phyloP scores from a whole-genome alignment of 768 basidiomycete species.

The Termitomyces sp. region DNA sequence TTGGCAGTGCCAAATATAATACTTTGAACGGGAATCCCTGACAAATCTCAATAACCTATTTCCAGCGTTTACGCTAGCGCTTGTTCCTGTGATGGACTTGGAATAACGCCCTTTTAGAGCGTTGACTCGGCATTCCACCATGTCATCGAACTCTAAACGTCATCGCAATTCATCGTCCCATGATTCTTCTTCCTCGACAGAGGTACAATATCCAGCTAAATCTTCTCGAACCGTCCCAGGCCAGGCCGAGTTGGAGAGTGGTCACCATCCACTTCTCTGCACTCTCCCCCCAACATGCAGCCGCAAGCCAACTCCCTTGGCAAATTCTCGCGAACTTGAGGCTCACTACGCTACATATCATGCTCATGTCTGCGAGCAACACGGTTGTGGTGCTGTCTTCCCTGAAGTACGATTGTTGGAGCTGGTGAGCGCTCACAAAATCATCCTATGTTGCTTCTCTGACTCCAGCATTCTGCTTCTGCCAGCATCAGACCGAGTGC shows the following conservation, averaged over 20 bases:
- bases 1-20: slow-evolving; percentile 13
- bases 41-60: background rate
- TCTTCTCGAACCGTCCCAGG: slow-evolving; percentile 22
- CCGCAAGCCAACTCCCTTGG: slow-evolving; percentile 56
- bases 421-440: slow-evolving; percentile 51
- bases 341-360: slow-evolving; percentile 81
- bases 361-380: slow-evolving; percentile 73
- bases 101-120: background rate
- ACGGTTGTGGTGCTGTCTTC: slow-evolving; percentile 74
- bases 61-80: background rate
- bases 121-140: slow-evolving; percentile 1
- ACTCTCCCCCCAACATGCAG: slow-evolving; percentile 83
- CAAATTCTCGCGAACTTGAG: slow-evolving; percentile 66
- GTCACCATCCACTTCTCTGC: slow-evolving; percentile 48
- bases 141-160: slow-evolving; percentile 26
- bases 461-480: background rate
- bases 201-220: slow-evolving; percentile 19
- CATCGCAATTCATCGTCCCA: slow-evolving; percentile 32
- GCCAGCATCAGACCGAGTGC: slow-evolving; percentile 78
- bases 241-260: slow-evolving; percentile 11
- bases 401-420: slow-evolving; percentile 77
- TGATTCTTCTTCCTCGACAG: slow-evolving; percentile 28
- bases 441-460: background rate
- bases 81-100: background rate
- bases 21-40: background rate